These are phyloP conservation scores for Citeromyces hawaiiensis DNA, from an alignment of 1,139 yeast genomes.

Conservation along the genomic window DNA sequence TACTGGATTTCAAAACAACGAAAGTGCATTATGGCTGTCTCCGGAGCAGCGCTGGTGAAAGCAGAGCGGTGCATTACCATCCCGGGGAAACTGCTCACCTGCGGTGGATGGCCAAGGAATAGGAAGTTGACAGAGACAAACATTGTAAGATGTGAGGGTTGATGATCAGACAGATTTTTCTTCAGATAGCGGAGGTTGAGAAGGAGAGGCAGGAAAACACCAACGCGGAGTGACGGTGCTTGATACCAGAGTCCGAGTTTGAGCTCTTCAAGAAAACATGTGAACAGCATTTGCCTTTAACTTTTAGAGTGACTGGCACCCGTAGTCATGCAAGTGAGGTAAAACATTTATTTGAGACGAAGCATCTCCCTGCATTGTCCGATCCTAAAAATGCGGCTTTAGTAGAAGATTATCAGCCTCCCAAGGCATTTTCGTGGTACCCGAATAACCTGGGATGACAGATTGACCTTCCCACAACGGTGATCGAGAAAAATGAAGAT, in stretches of 20 bases:
- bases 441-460: slow-evolving; percentile 90
- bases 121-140: too few relatives aligned
- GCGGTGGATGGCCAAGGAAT: too few relatives aligned
- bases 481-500: slow-evolving; percentile 74
- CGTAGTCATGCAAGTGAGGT: slow-evolving; percentile 60
- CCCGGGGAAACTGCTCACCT: too few relatives aligned
- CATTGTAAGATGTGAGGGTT: too few relatives aligned
- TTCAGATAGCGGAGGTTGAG: too few relatives aligned
- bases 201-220: too few relatives aligned
- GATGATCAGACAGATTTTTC: too few relatives aligned
- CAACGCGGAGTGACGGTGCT: too few relatives aligned
- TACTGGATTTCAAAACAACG: too few relatives aligned
- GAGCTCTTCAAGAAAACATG: slow-evolving; percentile 68
- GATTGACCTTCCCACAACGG: slow-evolving; percentile 80
- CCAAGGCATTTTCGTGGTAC: slow-evolving; percentile 67
- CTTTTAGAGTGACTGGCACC: slow-evolving; percentile 91
- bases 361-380: slow-evolving; percentile 44
- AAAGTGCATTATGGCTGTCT: too few relatives aligned
- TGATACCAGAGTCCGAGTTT: slow-evolving; percentile 66
- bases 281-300: slow-evolving; percentile 73
- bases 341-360: slow-evolving; percentile 40
- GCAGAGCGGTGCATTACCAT: too few relatives aligned
- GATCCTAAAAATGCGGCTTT: slow-evolving; percentile 14
- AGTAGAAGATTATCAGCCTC: slow-evolving; percentile 33
- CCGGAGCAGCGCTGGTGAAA: too few relatives aligned